phyloP scores from a whole-genome alignment of 805 yeast species.

The Monosporozyma siamensis region DNA sequence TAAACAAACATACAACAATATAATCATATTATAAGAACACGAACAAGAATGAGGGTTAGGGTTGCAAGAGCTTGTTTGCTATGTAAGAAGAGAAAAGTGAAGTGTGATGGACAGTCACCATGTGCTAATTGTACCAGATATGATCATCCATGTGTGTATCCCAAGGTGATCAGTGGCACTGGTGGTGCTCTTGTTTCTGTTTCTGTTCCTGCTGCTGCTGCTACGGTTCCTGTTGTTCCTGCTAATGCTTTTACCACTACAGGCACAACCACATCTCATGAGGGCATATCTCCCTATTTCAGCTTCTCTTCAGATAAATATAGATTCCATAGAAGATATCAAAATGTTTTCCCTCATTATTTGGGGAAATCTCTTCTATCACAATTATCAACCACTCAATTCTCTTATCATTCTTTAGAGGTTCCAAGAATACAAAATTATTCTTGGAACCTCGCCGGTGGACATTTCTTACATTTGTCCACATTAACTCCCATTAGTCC shows the following conservation, averaged over 20 bases:
- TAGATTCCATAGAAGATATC: slow-evolving; percentile 40
- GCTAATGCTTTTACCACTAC: background rate
- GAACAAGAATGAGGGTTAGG: no score
- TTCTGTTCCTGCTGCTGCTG: no score
- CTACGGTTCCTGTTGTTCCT: no score
- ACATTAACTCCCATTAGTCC: background rate
- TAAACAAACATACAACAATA: no score
- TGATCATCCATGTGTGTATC: slow-evolving; percentile 9
- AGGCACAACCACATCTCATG: background rate
- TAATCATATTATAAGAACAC: no score
- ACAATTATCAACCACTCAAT: slow-evolving; percentile 29
- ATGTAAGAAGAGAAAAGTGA: slow-evolving; percentile 21
- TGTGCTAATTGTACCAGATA: slow-evolving; percentile 16
- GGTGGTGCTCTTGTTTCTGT: no score
- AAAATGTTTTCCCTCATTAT: slow-evolving; percentile 34
- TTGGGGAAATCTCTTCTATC: slow-evolving; percentile 31
- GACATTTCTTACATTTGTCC: slow-evolving; percentile 36
- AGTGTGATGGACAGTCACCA: slow-evolving; percentile 20
- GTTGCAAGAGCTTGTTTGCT: slow-evolving; percentile 19
- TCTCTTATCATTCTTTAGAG: slow-evolving; percentile 26
- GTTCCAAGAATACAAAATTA: slow-evolving; percentile 54
- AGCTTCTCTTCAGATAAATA: slow-evolving; percentile 35
- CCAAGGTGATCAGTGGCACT: no score
- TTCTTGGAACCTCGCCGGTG: slow-evolving; percentile 61
- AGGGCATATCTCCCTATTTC: slow-evolving; percentile 17